phyloP scores from a whole-genome alignment of 345 rosid species.

The Linum trigynum region DNA sequence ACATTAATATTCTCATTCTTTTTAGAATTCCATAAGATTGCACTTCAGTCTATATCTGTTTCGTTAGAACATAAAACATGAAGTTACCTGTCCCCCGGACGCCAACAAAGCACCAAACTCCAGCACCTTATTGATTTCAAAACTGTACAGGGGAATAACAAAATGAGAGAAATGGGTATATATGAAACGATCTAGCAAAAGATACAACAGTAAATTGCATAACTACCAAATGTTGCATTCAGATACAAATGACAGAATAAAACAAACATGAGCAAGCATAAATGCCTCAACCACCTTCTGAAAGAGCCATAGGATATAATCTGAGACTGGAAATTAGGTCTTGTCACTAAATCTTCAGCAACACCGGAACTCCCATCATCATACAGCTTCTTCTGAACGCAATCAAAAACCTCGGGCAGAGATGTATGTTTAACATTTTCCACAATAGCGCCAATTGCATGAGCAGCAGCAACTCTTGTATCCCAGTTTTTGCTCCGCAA shows the following conservation, averaged over 20 bases:
- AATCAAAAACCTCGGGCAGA: constrained; percentile 55
- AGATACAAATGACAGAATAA: background rate
- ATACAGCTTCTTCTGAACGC: constrained; percentile 50
- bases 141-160: constrained; percentile 38
- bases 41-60: background rate
- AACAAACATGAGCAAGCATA: background rate
- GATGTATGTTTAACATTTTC: constrained; percentile 83
- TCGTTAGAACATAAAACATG: background rate
- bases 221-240: background rate
- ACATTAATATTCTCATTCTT: background rate
- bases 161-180: constrained; percentile 4
- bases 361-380: constrained; percentile 52
- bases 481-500: constrained; percentile 97
- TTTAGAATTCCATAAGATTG: background rate
- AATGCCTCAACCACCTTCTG: constrained; percentile 55
- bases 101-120: constrained; percentile 96
- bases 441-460: constrained; percentile 93
- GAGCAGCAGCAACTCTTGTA: constrained; percentile 99
- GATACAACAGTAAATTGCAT: background rate
- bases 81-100: constrained; percentile 89
- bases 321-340: constrained; percentile 54
- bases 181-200: background rate
- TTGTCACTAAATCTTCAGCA: constrained; percentile 62
- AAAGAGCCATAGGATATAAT: constrained; percentile 53
- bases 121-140: constrained; percentile 81